Evolutionary conservation across 2,329 filamentous ascomycete genomes (phyloP).

Genomic region (Colletotrichum sp.): DNA sequence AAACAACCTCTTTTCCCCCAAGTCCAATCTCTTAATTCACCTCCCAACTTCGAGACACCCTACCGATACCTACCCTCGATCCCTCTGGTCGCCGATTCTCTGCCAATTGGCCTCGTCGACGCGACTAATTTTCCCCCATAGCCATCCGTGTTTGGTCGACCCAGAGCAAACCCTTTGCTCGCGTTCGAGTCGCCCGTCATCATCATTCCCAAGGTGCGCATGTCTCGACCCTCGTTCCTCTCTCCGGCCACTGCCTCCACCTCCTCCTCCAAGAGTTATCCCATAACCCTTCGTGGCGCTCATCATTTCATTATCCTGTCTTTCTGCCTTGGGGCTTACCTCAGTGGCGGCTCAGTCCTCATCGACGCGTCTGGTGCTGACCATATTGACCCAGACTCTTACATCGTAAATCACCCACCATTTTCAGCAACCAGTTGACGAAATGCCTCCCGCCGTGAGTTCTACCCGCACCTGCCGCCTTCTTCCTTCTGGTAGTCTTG

Average conservation of each 20-base stretch:
- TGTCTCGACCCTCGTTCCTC: background rate
- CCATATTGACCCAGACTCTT: background rate
- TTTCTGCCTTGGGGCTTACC: background rate
- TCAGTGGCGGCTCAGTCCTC: background rate
- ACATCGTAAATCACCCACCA: background rate
- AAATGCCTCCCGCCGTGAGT: constrained; percentile 43
- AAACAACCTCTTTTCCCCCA: constrained; percentile 7
- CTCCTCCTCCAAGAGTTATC: background rate
- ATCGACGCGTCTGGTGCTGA: constrained; percentile 17
- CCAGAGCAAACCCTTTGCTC: constrained; percentile 6
- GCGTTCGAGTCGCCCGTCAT: constrained; percentile 15
- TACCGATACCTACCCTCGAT: background rate
- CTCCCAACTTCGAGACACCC: background rate
- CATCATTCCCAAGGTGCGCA: constrained; percentile 19
- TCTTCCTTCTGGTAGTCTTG: background rate
- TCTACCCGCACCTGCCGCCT: background rate
- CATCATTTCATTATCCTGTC: background rate
- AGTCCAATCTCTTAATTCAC: background rate
- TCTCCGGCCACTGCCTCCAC: background rate
- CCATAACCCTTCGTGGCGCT: background rate
- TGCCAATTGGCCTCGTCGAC: constrained; percentile 6
- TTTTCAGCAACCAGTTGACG: constrained; percentile 15
- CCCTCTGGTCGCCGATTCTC: background rate
- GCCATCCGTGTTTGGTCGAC: constrained; percentile 10
- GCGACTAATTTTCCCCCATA: constrained; percentile 5